Conservation (phyloP, 257 asterid species). For the Scutellaria barbata region DNA sequence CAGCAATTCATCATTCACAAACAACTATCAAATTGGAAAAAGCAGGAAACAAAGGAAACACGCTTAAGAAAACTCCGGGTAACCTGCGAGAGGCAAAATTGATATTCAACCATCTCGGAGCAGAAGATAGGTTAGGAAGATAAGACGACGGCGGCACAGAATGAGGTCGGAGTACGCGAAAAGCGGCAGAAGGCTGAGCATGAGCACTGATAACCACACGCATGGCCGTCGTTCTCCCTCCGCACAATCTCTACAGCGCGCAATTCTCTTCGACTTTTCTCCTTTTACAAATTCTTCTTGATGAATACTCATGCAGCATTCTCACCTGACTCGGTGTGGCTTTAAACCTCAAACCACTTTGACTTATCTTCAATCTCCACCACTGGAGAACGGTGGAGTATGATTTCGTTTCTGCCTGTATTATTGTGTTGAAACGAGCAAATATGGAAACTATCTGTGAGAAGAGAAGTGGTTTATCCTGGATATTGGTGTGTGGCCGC, state of each 20-base stretch:
- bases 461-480: slow-evolving; percentile 22
- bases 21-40: background rate
- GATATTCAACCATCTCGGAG: slow-evolving; percentile 52
- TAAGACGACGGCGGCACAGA: slow-evolving; percentile 46
- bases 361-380: background rate
- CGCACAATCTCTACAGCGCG: slow-evolving; percentile 8
- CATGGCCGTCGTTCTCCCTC: slow-evolving; percentile 46
- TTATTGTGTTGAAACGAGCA: background rate
- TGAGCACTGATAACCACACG: slow-evolving; percentile 52
- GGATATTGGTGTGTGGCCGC: slow-evolving; percentile 28
- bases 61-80: background rate
- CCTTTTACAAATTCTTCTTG: slow-evolving; percentile 25
- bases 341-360: background rate
- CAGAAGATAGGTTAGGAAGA: slow-evolving; percentile 25
- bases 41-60: background rate
- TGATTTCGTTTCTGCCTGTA: background rate
- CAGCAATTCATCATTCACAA: background rate
- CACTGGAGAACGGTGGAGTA: background rate
- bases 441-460: background rate
- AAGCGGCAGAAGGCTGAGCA: slow-evolving; percentile 44
- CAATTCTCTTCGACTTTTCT: slow-evolving; percentile 4
- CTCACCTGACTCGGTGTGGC: background rate
- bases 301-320: slow-evolving; percentile 52
- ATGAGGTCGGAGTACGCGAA: slow-evolving; percentile 38
- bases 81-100: slow-evolving; percentile 44